Base-by-base conservation (phyloP, 2,329 filamentous ascomycete genomes). In the Tothia fuscella region DNA sequence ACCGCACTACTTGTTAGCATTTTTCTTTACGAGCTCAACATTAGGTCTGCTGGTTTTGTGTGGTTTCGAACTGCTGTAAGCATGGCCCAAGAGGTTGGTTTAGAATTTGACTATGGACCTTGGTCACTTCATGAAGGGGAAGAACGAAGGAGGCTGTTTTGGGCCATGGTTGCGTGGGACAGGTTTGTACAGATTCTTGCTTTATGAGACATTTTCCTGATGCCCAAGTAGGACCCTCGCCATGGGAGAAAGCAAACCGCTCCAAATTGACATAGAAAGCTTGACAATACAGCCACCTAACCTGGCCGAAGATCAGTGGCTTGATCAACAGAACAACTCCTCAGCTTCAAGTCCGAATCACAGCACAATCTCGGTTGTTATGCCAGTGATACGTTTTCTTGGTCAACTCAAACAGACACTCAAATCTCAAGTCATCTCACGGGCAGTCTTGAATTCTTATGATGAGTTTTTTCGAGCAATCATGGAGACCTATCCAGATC, bases 141-240 rank as follows among this genome's bases (percentile, higher is more conserved):
- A 60, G 87, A 89, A 76, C 77, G 88, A 42, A 77, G 83, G 46
- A 73, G 88, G 42, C 76, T 91, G 2, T 98, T 89, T 89, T 98
- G 91, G 87, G 78, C 84, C 12, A 76, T 94, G 43, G 96, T 96
- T 61, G 76, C 86, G 33, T 78, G 88, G 64, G 91, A 98, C 62
- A 77, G 87, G 76, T 79, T 56, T 55, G 67, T 56, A 17, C 7
- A 26, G 9, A 13, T 22, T 36, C 2, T 16, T 20, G 30, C 47
- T 57, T 64, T 41, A 61, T 49, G 16, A 9, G 19, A 38, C 4
- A 38, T 26, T 22, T 21, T 13, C 14, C 12, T n/a, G 14, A 26
- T 26, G 7, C 14, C 17, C 24, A n/a, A 10, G 6, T 5, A 10
- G 14, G 5, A 26, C 5, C 6, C 22, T 38, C 13, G 16, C 41